Conservation (phyloP, 2,329 filamentous ascomycete species). For the Ophiocordyceps polyrhachis-furcata region DNA sequence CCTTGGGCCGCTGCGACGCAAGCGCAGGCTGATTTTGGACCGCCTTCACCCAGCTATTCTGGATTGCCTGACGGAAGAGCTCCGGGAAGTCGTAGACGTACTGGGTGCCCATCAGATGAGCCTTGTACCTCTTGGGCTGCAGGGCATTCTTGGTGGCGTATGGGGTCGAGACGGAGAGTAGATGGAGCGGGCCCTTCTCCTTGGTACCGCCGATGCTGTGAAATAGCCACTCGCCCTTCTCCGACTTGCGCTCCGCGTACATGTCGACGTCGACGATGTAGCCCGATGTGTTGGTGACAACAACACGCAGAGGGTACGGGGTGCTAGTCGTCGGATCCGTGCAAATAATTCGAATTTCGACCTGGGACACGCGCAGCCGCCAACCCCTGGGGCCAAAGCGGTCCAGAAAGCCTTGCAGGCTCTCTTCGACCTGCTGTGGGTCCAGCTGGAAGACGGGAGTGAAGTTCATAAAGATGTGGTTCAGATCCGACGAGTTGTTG, state of each 20-base stretch:
- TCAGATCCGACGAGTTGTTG: constrained; percentile 97
- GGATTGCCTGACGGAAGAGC: constrained; percentile 92
- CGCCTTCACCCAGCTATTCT: constrained; percentile 77
- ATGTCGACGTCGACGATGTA: constrained; percentile 97
- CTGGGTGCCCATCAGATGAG: constrained; percentile 96
- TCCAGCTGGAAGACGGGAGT: constrained; percentile 87
- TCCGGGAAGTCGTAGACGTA: constrained; percentile 99
- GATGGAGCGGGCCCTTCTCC: constrained; percentile 88
- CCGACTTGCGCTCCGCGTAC: constrained; percentile 93
- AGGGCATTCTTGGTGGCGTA: constrained; percentile 98
- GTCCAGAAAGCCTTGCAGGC: constrained; percentile 85
- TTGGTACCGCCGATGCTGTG: constrained; percentile 90
- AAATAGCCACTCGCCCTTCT: constrained; percentile 97
- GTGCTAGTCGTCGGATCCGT: constrained; percentile 70
- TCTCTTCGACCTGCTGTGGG: constrained; percentile 78
- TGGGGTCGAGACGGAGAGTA: constrained; percentile 75
- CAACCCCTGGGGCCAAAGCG: constrained; percentile 89
- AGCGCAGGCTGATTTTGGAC: constrained; percentile 56
- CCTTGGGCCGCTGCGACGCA: constrained; percentile 61
- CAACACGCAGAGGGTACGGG: constrained; percentile 81
- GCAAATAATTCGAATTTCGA: constrained; percentile 96
- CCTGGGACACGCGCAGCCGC: constrained; percentile 89
- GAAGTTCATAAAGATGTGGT: constrained; percentile 99
- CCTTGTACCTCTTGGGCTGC: constrained; percentile 98
- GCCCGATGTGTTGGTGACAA: constrained; percentile 95